phyloP scores from a whole-genome alignment of 176 grass and related monocot genomes.

The Avena atlantica region DNA sequence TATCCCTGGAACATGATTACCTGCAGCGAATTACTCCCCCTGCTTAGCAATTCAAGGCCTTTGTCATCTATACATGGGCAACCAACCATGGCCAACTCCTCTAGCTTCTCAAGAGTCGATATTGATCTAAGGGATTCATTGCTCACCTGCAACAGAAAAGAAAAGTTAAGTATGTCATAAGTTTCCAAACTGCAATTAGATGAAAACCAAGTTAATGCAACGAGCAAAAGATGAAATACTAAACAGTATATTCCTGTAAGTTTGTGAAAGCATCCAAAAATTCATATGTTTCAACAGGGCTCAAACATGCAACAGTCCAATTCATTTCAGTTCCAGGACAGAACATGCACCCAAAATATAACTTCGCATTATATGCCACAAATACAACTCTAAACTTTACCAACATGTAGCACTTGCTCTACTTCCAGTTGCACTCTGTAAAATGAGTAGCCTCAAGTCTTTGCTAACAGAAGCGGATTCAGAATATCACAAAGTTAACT shows the following conservation, averaged over 20 bases:
- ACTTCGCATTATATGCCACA: not conserved
- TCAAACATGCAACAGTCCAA: not conserved
- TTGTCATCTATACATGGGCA: conserved; percentile 86
- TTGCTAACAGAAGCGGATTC: not conserved
- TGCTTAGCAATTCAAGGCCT: conserved; percentile 76
- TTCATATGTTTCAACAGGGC: not conserved
- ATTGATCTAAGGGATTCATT: conserved; percentile 88
- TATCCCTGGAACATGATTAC: conserved; percentile 41
- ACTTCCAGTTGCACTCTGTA: not conserved
- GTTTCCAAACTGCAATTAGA: conserved; percentile 17
- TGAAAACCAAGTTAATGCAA: conserved; percentile 20
- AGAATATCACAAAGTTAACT: not conserved
- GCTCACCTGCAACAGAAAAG: conserved; percentile 59
- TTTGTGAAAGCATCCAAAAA: not conserved
- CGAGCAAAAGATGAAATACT: not conserved
- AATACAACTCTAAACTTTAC: conserved; percentile 22
- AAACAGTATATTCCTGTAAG: not conserved
- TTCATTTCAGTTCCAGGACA: not conserved
- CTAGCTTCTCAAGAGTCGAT: conserved; percentile 78
- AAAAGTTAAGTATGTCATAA: conserved; percentile 31
- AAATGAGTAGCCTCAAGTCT: not conserved
- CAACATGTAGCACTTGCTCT: not conserved
- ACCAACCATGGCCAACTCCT: conserved; percentile 82
- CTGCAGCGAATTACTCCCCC: conserved; percentile 68
- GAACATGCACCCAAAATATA: not conserved